phyloP scores from a whole-genome alignment of 2,329 filamentous ascomycete species.

The Aspergillus versicolor region DNA sequence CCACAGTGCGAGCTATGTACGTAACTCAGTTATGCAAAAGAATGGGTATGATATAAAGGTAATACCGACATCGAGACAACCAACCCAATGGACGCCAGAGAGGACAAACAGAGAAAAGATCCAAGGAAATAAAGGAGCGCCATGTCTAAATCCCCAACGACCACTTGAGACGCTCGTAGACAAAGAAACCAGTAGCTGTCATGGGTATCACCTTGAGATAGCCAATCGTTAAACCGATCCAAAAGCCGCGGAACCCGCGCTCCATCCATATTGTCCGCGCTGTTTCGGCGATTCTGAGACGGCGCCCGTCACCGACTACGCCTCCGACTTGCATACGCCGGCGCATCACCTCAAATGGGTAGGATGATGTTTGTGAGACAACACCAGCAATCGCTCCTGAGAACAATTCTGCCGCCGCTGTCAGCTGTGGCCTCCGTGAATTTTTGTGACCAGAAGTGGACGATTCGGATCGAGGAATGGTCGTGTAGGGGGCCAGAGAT shows the following conservation, averaged over 20 bases:
- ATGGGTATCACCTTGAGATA: slow-evolving; percentile 94
- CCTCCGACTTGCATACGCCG: slow-evolving; percentile 95
- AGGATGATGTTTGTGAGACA: slow-evolving; percentile 87
- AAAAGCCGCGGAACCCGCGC: slow-evolving; percentile 78
- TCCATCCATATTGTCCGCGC: slow-evolving; percentile 72
- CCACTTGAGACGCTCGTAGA: slow-evolving; percentile 65
- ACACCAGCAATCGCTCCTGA: slow-evolving; percentile 84
- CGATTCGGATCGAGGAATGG: slow-evolving; percentile 60
- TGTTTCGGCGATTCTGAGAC: slow-evolving; percentile 76
- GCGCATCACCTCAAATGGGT: slow-evolving; percentile 89
- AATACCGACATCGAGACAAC: slow-evolving; percentile 16
- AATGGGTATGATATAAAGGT: slow-evolving; percentile 16
- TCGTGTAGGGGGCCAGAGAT: slow-evolving; percentile 68
- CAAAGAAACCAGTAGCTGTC: slow-evolving; percentile 70
- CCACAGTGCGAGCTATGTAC: slow-evolving; percentile 12
- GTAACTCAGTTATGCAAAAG: slow-evolving; percentile 20
- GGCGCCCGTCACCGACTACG: slow-evolving; percentile 84
- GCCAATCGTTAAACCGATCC: slow-evolving; percentile 88
- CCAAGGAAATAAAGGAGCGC: slow-evolving; percentile 10
- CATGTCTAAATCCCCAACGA: slow-evolving; percentile 60
- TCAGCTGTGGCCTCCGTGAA: slow-evolving; percentile 66
- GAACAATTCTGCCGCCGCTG: slow-evolving; percentile 80
- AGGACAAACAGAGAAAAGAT: background rate
- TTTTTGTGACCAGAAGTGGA: slow-evolving; percentile 35
- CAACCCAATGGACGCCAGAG: slow-evolving; percentile 10